Percentiles rank a stretch among this genome's conserved stretches.
Conservation (phyloP, 2,329 filamentous ascomycete genomes). For the Periconia sp. region DNA sequence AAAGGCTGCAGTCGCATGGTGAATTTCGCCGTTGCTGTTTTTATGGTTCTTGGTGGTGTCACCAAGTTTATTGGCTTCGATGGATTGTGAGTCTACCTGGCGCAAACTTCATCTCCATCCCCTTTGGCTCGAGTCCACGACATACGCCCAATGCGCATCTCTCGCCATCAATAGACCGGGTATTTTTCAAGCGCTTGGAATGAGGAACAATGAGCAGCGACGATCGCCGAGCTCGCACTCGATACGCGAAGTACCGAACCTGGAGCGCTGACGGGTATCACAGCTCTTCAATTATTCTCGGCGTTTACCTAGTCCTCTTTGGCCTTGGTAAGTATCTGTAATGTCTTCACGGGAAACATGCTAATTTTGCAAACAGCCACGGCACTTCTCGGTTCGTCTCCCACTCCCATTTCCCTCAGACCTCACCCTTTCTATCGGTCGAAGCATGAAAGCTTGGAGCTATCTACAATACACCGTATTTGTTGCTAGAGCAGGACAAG, state of each 20-base stretch:
- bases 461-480: too few species aligned
- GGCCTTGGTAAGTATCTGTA: slow-evolving; percentile 70
- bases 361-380: slow-evolving; percentile 60
- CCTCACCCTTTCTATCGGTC: too few species aligned
- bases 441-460: too few species aligned
- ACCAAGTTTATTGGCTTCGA: slow-evolving; percentile 68
- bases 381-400: slow-evolving; percentile 54
- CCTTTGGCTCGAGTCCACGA: slow-evolving; percentile 1
- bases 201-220: not conserved
- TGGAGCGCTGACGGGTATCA: slow-evolving; percentile 25
- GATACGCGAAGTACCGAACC: too few species aligned
- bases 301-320: slow-evolving; percentile 88
- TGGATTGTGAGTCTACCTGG: slow-evolving; percentile 49
- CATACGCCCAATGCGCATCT: not conserved
- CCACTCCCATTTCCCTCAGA: not conserved
- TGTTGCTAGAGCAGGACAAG: too few species aligned
- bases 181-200: not conserved
- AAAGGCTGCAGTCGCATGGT: slow-evolving; percentile 76
- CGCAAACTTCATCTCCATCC: slow-evolving; percentile 3
- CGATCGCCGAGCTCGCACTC: too few species aligned
- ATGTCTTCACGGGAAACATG: not conserved
- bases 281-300: slow-evolving; percentile 77
- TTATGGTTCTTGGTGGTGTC: slow-evolving; percentile 87
- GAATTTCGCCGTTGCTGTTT: slow-evolving; percentile 84
- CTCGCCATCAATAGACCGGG: not conserved